Base-by-base conservation (phyloP, 1,284 basidiomycete species). In the Athelia psychrophila region DNA sequence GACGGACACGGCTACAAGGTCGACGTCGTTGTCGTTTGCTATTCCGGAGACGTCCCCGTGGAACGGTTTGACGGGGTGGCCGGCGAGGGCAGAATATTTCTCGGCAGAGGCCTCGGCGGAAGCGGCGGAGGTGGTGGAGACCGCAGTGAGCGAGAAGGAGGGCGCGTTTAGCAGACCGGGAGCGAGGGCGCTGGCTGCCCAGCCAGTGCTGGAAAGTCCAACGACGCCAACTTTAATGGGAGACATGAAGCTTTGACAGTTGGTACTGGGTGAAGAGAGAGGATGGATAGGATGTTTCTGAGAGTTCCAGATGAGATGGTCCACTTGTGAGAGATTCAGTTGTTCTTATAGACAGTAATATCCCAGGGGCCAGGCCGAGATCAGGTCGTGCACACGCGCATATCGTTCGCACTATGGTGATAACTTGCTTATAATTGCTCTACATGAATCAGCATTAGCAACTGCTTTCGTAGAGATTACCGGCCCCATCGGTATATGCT, bases 1-100 rank as follows among this genome's bases (percentile, higher is more conserved):
- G 45, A 66, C 60, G 10, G 55, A 22, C 8, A 66, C 56, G 6
- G 53, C 64, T 32, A 66, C 58, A 25, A 66, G 38, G 51, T 64
- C 61, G 30, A 64, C 58, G 27, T 63, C 54, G 3, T 57, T 49
- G 46, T 65, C 60, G 9, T 46, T 46, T 10, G 62, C 61, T 47
- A 64, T 54, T 12, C 56, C 50, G 15, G 42, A 19, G 22, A 57
- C 54, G 35, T 51, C 40, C 18, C 60, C 62, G 44, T 57, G 50
- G 52, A 61, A 65, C 2, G 53, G 47, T 25, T 53, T 56, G 30
- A 64, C 59, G 0, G 54, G 13, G 22, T 50, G 32, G 13, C 56
- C 55, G 3, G 51, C 13, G 4, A 54, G 50, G 27, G 51, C 42
- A 44, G 53, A 53, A 49, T 59, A 64, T 45, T 61, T 58, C 40